A percentile compares a stretch with the other conserved stretches of the same genome.
Conservation (phyloP, 2,329 filamentous ascomycete species). For the Colletotrichum eremochloae region DNA sequence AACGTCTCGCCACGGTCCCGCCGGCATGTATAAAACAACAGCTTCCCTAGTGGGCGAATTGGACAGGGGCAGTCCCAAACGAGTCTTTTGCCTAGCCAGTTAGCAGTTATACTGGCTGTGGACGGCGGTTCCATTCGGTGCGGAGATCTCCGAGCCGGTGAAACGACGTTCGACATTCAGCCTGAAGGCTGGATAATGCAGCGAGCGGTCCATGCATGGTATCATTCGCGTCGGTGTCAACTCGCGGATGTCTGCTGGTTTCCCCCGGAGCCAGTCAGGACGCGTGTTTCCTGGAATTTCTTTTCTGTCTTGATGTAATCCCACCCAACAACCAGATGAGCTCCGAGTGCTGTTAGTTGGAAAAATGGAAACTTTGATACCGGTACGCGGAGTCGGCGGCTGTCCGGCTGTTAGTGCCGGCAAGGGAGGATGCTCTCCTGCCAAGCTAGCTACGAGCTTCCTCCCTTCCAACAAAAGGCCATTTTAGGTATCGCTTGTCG, state of each 20-base stretch:
- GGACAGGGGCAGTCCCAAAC: too few species aligned
- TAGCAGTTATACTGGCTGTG: not conserved
- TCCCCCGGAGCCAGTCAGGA: not conserved
- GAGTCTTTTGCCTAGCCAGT: not conserved
- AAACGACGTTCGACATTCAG: not conserved
- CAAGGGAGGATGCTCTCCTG: not conserved
- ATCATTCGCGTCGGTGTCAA: conserved; percentile 13
- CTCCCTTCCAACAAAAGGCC: conserved; percentile 2
- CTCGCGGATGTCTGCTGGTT: conserved; percentile 14
- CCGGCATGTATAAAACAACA: not conserved
- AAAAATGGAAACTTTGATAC: not conserved
- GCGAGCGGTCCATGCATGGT: not conserved
- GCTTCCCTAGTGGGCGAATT: not conserved
- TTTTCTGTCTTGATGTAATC: not conserved
- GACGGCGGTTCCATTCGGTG: not conserved
- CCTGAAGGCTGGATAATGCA: conserved; percentile 15
- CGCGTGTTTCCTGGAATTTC: not conserved
- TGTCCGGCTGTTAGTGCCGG: not conserved
- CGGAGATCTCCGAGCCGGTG: not conserved
- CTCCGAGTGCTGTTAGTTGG: not conserved
- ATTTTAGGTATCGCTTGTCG: too few species aligned
- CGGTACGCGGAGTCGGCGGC: not conserved
- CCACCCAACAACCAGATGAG: not conserved
- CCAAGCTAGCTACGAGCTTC: not conserved
- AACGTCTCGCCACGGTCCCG: not conserved